phyloP scores from a whole-genome alignment of 371 early-diverging fungal species.

The Syncephalastrum sp. region DNA sequence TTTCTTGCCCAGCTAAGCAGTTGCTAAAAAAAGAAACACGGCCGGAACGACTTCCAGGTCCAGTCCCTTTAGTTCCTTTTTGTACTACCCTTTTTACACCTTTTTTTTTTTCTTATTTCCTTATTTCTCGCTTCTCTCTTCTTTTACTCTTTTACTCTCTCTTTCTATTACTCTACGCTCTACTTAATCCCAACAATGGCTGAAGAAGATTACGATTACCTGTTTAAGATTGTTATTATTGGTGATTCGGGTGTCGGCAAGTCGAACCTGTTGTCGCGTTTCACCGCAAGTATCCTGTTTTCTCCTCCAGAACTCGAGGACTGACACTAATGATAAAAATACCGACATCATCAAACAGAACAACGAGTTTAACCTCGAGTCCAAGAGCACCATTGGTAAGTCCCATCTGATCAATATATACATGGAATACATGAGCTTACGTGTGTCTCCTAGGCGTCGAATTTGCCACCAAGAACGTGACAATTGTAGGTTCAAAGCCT shows the following conservation, averaged over 20 bases:
- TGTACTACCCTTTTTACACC: neutral
- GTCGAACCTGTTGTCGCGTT: conserved; percentile 92
- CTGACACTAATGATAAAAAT: neutral
- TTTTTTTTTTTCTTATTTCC: neutral
- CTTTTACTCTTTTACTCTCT: neutral
- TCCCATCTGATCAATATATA: neutral
- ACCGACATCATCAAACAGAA: conserved; percentile 9
- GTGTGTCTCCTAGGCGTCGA: conserved; percentile 39
- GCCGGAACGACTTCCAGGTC: no score
- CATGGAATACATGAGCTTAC: neutral
- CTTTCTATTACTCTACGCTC: neutral
- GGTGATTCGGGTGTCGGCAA: conserved; percentile 90
- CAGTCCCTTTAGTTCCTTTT: neutral
- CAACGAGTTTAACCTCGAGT: conserved; percentile 93
- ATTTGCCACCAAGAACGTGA: conserved; percentile 50
- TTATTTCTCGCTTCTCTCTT: neutral
- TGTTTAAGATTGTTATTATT: conserved; percentile 92
- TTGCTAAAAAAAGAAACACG: no score
- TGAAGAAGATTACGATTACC: conserved; percentile 79
- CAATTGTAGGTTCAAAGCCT: conserved; percentile 27
- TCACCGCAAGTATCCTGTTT: conserved; percentile 56
- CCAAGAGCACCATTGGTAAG: conserved; percentile 96
- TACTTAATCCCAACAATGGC: conserved; percentile 8
- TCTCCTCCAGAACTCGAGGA: neutral
- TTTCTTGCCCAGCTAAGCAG: conserved; percentile 1